Conservation (phyloP, 2,329 filamentous ascomycete species). For the Orbilia javanica region DNA sequence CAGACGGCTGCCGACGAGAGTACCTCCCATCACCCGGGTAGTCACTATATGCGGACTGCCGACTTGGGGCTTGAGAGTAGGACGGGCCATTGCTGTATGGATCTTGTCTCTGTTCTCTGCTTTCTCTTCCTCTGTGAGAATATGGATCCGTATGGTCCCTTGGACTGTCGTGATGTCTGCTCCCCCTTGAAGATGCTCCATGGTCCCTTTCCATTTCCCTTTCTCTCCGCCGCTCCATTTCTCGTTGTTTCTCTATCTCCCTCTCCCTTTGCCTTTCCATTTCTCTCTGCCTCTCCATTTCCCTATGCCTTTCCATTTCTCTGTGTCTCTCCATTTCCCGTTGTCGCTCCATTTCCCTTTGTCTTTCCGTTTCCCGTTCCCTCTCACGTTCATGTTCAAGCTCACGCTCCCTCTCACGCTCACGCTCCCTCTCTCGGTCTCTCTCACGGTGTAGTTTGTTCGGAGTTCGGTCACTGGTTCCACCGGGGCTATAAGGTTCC, state of each 20-base stretch:
- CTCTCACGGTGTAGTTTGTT: conserved; percentile 38
- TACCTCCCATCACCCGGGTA: conserved; percentile 96
- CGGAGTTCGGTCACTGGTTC: conserved; percentile 28
- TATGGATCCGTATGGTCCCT: conserved; percentile 19
- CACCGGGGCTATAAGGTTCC: conserved; percentile 41
- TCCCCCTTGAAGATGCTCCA: conserved; percentile 42
- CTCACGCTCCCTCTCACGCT: conserved; percentile 27
- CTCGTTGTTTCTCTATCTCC: not conserved
- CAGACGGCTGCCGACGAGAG: conserved; percentile 76
- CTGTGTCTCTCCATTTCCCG: conserved; percentile 24
- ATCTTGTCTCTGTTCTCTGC: conserved; percentile 33
- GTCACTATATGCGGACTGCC: conserved; percentile 79
- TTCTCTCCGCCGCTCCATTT: not conserved
- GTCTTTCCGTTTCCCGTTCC: conserved; percentile 13
- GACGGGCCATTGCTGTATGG: conserved; percentile 37
- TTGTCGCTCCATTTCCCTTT: conserved; percentile 12
- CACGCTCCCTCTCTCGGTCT: conserved; percentile 11
- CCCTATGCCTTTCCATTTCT: not conserved
- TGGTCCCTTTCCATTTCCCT: conserved; percentile 22
- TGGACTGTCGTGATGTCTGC: conserved; percentile 31
- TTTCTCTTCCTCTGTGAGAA: conserved; percentile 12
- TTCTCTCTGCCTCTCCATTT: not conserved
- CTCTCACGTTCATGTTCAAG: conserved; percentile 15
- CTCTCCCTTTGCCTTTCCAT: conserved; percentile 6
- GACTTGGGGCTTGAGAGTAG: conserved; percentile 34